Evolutionary conservation across 2,329 filamentous ascomycete species (phyloP), one percentile per base, ranked within the genome.

Genomic region (Volutella citrinella): DNA sequence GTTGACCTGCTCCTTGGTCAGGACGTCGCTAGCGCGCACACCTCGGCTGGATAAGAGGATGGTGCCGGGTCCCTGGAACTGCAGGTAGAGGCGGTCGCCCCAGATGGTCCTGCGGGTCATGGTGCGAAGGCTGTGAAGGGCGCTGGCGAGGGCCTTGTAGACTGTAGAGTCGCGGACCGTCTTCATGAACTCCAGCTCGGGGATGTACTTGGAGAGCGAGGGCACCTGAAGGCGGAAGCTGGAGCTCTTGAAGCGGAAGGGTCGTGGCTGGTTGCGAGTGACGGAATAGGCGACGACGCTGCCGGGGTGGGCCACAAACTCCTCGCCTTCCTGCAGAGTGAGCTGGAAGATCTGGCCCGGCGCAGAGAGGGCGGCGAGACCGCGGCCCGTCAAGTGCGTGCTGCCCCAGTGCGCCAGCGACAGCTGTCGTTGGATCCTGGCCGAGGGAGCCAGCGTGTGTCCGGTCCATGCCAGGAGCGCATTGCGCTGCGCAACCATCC

Each of bases 401-500:
- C 80, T 93, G 51, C 93, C 93, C 91, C 91, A 97, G 57, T 96
- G 83, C 27, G 88, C 81, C 32, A 95, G 56, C 36, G 85, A 82
- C 56, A 96, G 74, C 45, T 76, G 76, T 26, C 74, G 75, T 51
- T 89, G 90, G 46, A 94, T 71, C 28, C 80, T 82, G 4, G 90
- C 87, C 21, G 80, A 81, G 27, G 93, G 74, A 12, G 73, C 71
- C 34, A 98, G 71, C 1, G 87, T 89, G 59, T 95, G 87, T 18
- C 93, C 93, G 0, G 91, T 95, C 93, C 93, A 98, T 34, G 93
- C 93, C n/a, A 97, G 72, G 33, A 98, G 72, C 3, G 89, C 89
- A 46, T 87, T 84, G 43, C 87, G 78, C 59, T 97, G 90, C 7
- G 87, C 78, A 8, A 98, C 70, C 71, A 95, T 87, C 91, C 93